Conservation (phyloP, 2,329 filamentous ascomycete species). For the Fusarium succisae region DNA sequence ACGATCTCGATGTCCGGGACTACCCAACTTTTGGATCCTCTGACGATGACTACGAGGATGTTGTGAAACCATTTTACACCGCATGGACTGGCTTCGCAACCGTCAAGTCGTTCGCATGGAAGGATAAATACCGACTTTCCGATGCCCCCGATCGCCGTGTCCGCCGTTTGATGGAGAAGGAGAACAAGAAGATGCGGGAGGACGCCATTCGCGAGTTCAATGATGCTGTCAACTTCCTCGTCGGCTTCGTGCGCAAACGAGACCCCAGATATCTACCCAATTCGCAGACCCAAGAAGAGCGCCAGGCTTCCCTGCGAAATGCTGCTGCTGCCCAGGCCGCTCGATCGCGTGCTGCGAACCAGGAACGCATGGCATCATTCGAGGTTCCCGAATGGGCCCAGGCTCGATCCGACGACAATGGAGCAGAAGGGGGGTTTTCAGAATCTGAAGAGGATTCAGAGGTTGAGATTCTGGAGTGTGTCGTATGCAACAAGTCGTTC, state of each 20-base stretch:
- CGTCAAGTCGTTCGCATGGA: conserved; percentile 87
- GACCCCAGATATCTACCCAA: conserved; percentile 87
- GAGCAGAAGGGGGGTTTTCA: conserved; percentile 69
- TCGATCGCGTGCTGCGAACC: conserved; percentile 81
- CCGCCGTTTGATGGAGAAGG: conserved; percentile 90
- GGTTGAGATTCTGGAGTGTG: conserved; percentile 74
- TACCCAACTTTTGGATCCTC: conserved; percentile 87
- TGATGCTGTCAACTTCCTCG: conserved; percentile 85
- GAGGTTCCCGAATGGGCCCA: conserved; percentile 80
- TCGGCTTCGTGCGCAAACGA: conserved; percentile 88
- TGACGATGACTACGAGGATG: conserved; percentile 77
- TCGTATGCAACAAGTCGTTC: conserved; percentile 81
- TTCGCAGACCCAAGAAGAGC: conserved; percentile 79
- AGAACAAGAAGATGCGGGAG: conserved; percentile 86
- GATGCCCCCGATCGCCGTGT: conserved; percentile 88
- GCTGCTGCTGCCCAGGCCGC: conserved; percentile 86
- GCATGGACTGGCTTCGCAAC: conserved; percentile 86
- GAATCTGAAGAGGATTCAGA: conserved; percentile 65
- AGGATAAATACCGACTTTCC: conserved; percentile 81
- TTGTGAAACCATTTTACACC: conserved; percentile 83
- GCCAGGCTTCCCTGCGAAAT: conserved; percentile 80
- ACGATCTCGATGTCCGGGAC: conserved; percentile 65
- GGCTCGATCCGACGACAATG: conserved; percentile 59
- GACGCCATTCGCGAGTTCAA: conserved; percentile 90
- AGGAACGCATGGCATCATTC: conserved; percentile 73